Evolutionary conservation across 176 grass and related monocot species (phyloP).

Genomic region (Oropetium thomaeum): DNA sequence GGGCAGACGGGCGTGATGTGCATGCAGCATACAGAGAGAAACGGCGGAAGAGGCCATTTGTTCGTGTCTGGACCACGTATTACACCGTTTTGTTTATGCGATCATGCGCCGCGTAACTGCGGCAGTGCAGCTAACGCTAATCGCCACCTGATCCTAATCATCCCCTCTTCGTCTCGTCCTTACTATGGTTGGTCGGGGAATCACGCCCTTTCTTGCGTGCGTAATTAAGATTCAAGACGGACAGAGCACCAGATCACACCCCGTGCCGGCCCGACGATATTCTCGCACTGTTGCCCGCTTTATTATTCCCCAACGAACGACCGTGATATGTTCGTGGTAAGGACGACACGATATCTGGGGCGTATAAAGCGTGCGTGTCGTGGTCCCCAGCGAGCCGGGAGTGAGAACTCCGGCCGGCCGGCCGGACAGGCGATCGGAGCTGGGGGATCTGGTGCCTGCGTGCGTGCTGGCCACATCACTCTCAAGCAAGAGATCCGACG

Average conservation of each 20-base stretch:
- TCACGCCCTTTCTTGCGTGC: no score
- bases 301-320: conserved; percentile 1
- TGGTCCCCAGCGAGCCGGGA: neutral
- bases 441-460: neutral
- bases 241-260: neutral
- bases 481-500: neutral
- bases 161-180: neutral
- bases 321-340: conserved; percentile 3
- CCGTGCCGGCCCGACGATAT: neutral
- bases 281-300: neutral
- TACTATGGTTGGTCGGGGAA: neutral
- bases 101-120: neutral
- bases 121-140: neutral
- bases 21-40: neutral
- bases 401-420: neutral
- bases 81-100: neutral
- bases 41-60: neutral
- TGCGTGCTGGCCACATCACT: neutral
- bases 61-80: neutral
- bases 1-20: neutral
- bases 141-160: neutral
- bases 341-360: neutral
- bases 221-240: no score
- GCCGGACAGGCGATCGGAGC: conserved; percentile 14
- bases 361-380: neutral